A percentile compares a stretch with the other conserved stretches of the same genome.
phyloP scores from a whole-genome alignment of 345 rosid species.

The Erucastrum elatum region DNA sequence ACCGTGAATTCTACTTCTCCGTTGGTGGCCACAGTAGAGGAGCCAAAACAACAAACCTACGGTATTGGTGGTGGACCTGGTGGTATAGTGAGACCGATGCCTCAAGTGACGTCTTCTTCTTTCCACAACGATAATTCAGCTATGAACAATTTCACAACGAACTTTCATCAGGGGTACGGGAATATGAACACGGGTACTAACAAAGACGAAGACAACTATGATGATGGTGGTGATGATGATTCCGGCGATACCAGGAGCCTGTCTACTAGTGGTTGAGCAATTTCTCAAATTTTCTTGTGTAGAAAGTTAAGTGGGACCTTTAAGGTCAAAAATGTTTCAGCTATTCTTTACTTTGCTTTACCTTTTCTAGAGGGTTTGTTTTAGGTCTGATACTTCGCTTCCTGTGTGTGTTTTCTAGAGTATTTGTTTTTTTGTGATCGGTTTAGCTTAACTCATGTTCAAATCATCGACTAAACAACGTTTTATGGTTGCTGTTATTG shows the following conservation, averaged over 20 bases:
- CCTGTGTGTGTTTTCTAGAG: conserved; percentile 17
- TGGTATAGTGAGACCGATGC: conserved; percentile 49
- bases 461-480: conserved; percentile 9
- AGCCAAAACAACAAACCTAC: conserved; percentile 29
- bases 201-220: conserved; percentile 31
- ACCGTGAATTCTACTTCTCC: conserved; percentile 39
- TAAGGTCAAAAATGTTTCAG: conserved; percentile 6
- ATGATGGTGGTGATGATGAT: conserved; percentile 56
- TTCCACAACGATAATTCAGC: conserved; percentile 44
- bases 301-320: conserved; percentile 21
- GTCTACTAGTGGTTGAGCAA: conserved; percentile 45
- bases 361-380: conserved; percentile 15
- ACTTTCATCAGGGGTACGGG: conserved; percentile 44
- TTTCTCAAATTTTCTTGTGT: conserved; percentile 22
- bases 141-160: conserved; percentile 36
- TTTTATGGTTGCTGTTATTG: conserved; percentile 10
- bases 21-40: conserved; percentile 41
- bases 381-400: conserved; percentile 7
- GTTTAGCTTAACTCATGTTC: conserved; percentile 22
- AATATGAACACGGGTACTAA: conserved; percentile 34
- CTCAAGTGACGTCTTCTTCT: conserved; percentile 38
- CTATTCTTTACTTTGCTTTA: conserved; percentile 1
- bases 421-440: conserved; percentile 5
- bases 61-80: conserved; percentile 7
- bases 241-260: conserved; percentile 52